Conservation (phyloP, 306 rosid genomes). For the Fragaria nilgerrensis region DNA sequence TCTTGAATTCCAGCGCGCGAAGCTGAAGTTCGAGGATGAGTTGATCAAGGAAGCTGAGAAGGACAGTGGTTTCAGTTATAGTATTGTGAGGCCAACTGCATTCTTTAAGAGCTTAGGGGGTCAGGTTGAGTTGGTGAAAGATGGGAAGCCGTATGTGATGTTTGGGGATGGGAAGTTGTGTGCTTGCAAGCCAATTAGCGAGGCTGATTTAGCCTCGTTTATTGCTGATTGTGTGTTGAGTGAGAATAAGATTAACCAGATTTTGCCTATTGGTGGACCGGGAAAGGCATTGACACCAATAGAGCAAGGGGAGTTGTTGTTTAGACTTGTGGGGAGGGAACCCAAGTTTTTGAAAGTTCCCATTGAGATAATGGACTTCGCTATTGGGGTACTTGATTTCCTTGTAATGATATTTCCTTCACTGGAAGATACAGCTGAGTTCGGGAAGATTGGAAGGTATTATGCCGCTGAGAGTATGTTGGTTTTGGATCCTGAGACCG, state of each 20-base stretch:
- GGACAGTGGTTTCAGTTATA: slow-evolving; percentile 61
- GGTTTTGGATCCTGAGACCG: slow-evolving; percentile 79
- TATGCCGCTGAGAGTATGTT: slow-evolving; percentile 97
- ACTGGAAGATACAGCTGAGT: slow-evolving; percentile 90
- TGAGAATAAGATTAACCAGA: slow-evolving; percentile 60
- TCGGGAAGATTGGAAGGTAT: slow-evolving; percentile 93
- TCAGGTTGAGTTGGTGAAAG: slow-evolving; percentile 95
- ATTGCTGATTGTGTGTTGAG: slow-evolving; percentile 76
- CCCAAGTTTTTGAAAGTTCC: slow-evolving; percentile 91
- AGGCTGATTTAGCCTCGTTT: slow-evolving; percentile 85
- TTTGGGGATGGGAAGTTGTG: slow-evolving; percentile 96
- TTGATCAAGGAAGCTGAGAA: slow-evolving; percentile 55
- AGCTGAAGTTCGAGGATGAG: slow-evolving; percentile 87
- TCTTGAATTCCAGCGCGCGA: slow-evolving; percentile 89
- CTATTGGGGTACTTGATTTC: slow-evolving; percentile 69
- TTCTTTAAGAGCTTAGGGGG: slow-evolving; percentile 97
- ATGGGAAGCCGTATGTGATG: slow-evolving; percentile 99
- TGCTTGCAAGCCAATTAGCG: slow-evolving; percentile 93
- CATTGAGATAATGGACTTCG: slow-evolving; percentile 89
- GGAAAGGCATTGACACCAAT: slow-evolving; percentile 86
- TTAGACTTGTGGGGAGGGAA: slow-evolving; percentile 70
- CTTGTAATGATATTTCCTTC: slow-evolving; percentile 77
- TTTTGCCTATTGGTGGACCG: slow-evolving; percentile 87
- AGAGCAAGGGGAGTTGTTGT: slow-evolving; percentile 91
- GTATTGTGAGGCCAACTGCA: slow-evolving; percentile 95